phyloP scores from a whole-genome alignment of 805 yeast species.

The Yarrowia divulgata region DNA sequence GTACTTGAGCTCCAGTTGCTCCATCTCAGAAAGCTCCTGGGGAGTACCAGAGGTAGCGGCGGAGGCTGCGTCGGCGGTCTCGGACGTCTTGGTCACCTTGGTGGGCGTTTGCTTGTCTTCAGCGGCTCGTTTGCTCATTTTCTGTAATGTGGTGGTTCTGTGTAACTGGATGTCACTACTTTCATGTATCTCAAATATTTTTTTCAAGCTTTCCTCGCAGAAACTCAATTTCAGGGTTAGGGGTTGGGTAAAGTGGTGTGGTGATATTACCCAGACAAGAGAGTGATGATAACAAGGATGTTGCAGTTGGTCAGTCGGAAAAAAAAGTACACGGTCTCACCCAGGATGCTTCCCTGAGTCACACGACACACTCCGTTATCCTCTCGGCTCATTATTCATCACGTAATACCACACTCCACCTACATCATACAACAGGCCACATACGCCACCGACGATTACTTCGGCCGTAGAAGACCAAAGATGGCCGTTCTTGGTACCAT shows the following conservation, averaged over 20 bases:
- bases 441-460: too few relatives aligned
- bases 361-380: too few relatives aligned
- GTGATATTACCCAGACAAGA: neutral
- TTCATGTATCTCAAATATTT: slow-evolving; percentile 7
- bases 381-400: too few relatives aligned
- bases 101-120: slow-evolving; percentile 12
- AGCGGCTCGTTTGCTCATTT: slow-evolving; percentile 31
- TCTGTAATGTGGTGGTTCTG: neutral
- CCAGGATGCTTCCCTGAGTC: too few relatives aligned
- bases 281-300: too few relatives aligned
- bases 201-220: neutral
- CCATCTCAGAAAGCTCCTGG: slow-evolving; percentile 38
- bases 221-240: neutral
- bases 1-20: slow-evolving; percentile 49
- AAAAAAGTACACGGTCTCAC: too few relatives aligned
- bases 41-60: slow-evolving; percentile 1
- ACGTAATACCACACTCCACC: too few relatives aligned
- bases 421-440: too few relatives aligned
- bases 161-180: neutral
- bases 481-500: neutral
- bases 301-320: too few relatives aligned
- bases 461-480: neutral
- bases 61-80: slow-evolving; percentile 7
- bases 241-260: neutral
- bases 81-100: slow-evolving; percentile 32